phyloP scores from a whole-genome alignment of 176 grass and related monocot genomes.

The Areca catechu region DNA sequence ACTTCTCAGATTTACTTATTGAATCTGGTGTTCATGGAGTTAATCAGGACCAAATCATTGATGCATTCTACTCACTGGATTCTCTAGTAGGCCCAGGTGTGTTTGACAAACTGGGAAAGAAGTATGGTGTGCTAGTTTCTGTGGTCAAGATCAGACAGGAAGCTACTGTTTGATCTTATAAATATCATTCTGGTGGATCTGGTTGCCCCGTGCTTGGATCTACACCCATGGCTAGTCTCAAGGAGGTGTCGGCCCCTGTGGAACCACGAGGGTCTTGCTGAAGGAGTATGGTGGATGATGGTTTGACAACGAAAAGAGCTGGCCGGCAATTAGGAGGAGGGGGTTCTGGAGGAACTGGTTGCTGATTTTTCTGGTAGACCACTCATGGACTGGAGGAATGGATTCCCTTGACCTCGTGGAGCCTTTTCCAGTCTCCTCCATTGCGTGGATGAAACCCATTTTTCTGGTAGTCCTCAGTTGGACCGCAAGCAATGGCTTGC shows the following conservation, averaged over 20 bases:
- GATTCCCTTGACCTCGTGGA: no score
- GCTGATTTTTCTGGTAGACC: no score
- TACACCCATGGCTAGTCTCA: constrained; percentile 17
- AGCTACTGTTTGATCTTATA: constrained; percentile 44
- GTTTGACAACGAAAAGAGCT: constrained; percentile 10
- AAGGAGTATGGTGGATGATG: constrained; percentile 31
- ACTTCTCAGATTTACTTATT: constrained; percentile 41
- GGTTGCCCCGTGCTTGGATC: constrained; percentile 10
- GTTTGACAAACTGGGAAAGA: constrained; percentile 44
- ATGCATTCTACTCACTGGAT: constrained; percentile 10
- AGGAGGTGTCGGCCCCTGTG: constrained; percentile 20
- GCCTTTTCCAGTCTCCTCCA: no score
- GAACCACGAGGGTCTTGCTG: constrained; percentile 19
- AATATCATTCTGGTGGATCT: constrained; percentile 37
- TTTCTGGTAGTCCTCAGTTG: no score
- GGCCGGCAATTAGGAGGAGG: constrained; percentile 10
- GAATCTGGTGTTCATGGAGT: constrained; percentile 10
- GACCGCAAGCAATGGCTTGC: no score
- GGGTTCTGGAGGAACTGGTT: constrained; percentile 22
- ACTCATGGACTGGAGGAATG: no score
- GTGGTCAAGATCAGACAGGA: constrained; percentile 62
- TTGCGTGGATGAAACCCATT: no score
- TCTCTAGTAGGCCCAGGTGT: constrained; percentile 38
- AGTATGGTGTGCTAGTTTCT: constrained; percentile 33
- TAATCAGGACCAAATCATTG: constrained; percentile 6